Base-by-base conservation (phyloP, 306 rosid genomes). In the Vigna mungo region DNA sequence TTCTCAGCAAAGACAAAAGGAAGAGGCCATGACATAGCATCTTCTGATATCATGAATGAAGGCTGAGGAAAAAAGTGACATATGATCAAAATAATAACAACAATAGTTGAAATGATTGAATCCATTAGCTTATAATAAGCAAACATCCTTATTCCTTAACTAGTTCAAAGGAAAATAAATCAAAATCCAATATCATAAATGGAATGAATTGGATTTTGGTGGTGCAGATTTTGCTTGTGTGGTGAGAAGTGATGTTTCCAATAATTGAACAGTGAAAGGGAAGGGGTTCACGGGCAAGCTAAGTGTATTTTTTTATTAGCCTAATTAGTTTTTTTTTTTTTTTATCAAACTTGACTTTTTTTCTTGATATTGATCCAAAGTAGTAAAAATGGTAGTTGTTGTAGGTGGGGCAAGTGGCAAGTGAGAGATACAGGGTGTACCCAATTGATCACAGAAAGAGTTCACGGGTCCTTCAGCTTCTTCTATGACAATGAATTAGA, bases 401-500 rank as follows among this genome's bases (percentile, higher is more conserved):
- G 41, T 61, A 70, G 78, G 81, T 82, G 79, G 82, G 83, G 53
- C 72, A 66, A 65, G 74, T 55, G 69, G 67, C 66, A 64, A 75
- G 36, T 74, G 63, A 62, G 82, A 75, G 66, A 16, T 32, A 58
- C 41, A 21, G 80, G 65, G 25, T 71, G 71, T 65, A 52, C 44
- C 62, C 32, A 39, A 74, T 75, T 84, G 85, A 72, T 83, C 89
- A 65, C 80, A 68, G 18, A 67, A 51, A 76, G 60, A 27, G 83
- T 66, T 87, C 88, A 85, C 88, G 87, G 88, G 88, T 16, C 15
- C 67, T 74, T 66, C 73, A 68, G 43, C 69, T 79, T 75, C 79
- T n/a, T 65, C 44, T 59, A 37, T 67, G 67, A 74, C 81, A 81
- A 79, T 71, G 82, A 79, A 75, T 78, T 74, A 68, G 32, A 54